phyloP scores from a whole-genome alignment of 1,284 basidiomycete species.

The Moesziomyces globuligerus region DNA sequence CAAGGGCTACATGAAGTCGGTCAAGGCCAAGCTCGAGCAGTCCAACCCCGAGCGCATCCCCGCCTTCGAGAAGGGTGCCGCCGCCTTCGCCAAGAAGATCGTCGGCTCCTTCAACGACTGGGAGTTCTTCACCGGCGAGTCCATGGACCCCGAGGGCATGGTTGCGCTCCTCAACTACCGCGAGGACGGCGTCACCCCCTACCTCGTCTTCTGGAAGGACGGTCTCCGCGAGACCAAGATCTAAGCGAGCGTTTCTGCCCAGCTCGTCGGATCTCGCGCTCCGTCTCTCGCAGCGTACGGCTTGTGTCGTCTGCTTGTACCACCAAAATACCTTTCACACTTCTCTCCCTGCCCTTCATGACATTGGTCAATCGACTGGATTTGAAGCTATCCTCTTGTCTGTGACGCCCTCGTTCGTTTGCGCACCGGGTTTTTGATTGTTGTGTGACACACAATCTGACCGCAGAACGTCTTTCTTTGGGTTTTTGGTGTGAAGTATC shows the following conservation, averaged over 20 bases:
- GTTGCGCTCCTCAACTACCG: constrained; percentile 69
- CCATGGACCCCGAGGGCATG: constrained; percentile 69
- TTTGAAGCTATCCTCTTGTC: too few species aligned
- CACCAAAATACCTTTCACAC: too few species aligned
- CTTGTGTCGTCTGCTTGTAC: background rate
- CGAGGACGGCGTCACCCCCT: constrained; percentile 75
- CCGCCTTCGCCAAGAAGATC: constrained; percentile 74
- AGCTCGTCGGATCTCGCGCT: too few species aligned
- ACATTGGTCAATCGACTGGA: too few species aligned
- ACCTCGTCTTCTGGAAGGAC: constrained; percentile 70
- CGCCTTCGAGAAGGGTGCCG: constrained; percentile 85
- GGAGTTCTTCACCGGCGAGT: constrained; percentile 87
- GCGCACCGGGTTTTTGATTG: too few species aligned
- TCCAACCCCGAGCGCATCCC: constrained; percentile 77
- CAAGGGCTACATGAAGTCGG: constrained; percentile 85
- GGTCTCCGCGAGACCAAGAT: constrained; percentile 66
- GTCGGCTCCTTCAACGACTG: constrained; percentile 88
- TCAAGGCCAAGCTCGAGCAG: constrained; percentile 73
- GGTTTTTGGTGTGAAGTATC: too few species aligned
- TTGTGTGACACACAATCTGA: too few species aligned
- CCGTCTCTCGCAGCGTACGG: background rate
- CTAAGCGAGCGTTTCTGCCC: constrained; percentile 35
- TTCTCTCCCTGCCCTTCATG: too few species aligned
- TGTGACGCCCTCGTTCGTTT: too few species aligned
- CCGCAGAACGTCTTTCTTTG: too few species aligned